A percentile compares a stretch with the other conserved stretches of the same genome.
These are phyloP conservation scores for Chlamydomonas sp. DNA, from an alignment of 139 green algal species.

Conservation along the genomic window DNA sequence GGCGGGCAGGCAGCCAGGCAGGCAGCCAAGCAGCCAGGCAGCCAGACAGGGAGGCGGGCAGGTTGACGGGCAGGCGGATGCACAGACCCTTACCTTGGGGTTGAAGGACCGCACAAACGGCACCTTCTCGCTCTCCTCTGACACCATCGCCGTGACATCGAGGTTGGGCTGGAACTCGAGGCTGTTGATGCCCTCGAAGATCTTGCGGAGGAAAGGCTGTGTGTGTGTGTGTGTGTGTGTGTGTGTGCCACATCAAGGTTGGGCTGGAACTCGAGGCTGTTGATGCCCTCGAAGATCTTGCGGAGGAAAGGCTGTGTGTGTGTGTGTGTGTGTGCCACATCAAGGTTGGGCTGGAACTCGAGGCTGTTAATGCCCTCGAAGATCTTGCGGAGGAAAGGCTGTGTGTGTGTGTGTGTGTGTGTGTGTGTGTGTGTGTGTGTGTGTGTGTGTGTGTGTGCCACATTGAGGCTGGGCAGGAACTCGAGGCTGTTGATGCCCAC, in stretches of 20 bases:
- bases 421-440: too few species aligned
- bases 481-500: constrained; percentile 68
- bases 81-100: too few species aligned
- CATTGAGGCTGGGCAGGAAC: constrained; percentile 43
- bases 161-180: constrained; percentile 57
- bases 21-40: too few species aligned
- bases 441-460: too few species aligned
- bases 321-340: too few species aligned
- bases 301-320: too few species aligned
- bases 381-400: constrained; percentile 73
- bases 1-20: too few species aligned
- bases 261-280: constrained; percentile 52
- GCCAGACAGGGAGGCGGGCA: too few species aligned
- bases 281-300: constrained; percentile 79
- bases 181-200: constrained; percentile 74
- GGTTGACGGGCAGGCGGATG: too few species aligned
- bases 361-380: constrained; percentile 75
- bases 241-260: constrained; percentile 44
- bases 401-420: too few species aligned
- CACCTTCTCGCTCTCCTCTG: constrained; percentile 64
- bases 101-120: constrained; percentile 45
- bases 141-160: constrained; percentile 57
- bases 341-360: constrained; percentile 49
- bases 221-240: too few species aligned
- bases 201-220: constrained; percentile 74